Conservation (phyloP, 78 protist species). For the Dictyostelium purpureum region DNA sequence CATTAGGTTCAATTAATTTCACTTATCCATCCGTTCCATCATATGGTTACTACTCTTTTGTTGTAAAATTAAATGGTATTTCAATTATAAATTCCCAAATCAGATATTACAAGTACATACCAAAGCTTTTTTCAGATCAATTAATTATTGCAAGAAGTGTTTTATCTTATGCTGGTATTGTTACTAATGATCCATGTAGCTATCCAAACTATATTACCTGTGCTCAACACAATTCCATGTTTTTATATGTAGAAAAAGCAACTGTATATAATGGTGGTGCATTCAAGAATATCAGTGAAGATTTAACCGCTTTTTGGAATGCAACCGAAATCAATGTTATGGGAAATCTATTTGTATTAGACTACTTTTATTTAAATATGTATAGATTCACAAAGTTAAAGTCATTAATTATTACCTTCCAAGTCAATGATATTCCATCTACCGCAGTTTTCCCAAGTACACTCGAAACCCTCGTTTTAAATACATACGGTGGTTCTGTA, state of each 20-base stretch:
- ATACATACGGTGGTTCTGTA: not conserved
- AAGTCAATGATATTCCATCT: not conserved
- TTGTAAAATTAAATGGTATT: not conserved
- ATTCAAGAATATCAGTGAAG: too few relatives aligned
- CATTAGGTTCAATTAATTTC: too few relatives aligned
- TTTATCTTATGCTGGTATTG: not conserved
- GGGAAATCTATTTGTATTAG: not conserved
- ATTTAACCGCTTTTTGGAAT: not conserved
- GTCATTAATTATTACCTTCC: too few relatives aligned
- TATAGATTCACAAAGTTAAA: not conserved
- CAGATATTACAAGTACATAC: too few relatives aligned
- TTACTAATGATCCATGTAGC: not conserved
- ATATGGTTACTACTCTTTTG: not conserved
- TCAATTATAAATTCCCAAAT: not conserved
- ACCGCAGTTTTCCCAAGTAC: too few relatives aligned
- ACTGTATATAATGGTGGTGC: too few relatives aligned
- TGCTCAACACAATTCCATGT: too few relatives aligned
- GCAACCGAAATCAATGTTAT: not conserved
- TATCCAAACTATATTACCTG: too few relatives aligned
- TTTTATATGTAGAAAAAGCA: too few relatives aligned
- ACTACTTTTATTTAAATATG: not conserved
- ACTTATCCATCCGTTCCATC: too few relatives aligned
- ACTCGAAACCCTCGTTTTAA: not conserved
- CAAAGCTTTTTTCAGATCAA: too few relatives aligned
- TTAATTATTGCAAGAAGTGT: too few relatives aligned